Evolutionary conservation across 2,329 filamentous ascomycete genomes (phyloP), one percentile per base, ranked within the genome.

Genomic region (Graphiopsis chlorocephala): DNA sequence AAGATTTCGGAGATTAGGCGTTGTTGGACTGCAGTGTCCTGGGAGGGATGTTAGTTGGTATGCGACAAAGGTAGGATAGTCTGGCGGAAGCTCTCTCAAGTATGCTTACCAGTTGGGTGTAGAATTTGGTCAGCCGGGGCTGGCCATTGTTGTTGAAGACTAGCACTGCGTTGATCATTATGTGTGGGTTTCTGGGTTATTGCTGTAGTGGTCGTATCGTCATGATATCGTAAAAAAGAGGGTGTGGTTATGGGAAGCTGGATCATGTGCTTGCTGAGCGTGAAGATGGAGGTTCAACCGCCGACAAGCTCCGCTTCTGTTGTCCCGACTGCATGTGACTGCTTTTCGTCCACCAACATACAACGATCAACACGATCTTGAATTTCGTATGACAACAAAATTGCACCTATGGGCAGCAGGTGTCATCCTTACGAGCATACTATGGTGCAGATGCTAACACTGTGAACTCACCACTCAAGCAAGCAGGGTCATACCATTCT

Each of bases 101-200:
- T 53, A 14, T 64, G 23, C 28, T 33, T 79, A 96, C 94, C 70
- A 99, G 88, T 77, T 98, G 94, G 1, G 94, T 97, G 78, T 99
- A 99, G 84, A 99, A 99, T 75, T 98, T 98, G 72, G 94, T 98
- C 77, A 99, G 85, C 64, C 95, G 90, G 42, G 95, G 94, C 80
- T 99, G 94, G 69, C 95, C 95, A 73, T 94, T 92, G 82, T 97
- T 97, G 76, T 99, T 99, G 84, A 99, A 99, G 77, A 99, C 94
- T 70, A 99, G 85, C 67, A 99, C 94, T 33, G 96, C 95, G 84
- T 97, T 99, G 79, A 99, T 98, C 95, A 99, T 99, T 31, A 17
- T 53, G 26, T 45, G 11, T n/a, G 17, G 17, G 4, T 10, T 7
- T 45, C 38, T 45, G n/a, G 14, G 38, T 20, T 45, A 45, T 45